A percentile compares a stretch with the other conserved stretches of the same genome.
Conservation (phyloP, 495 filamentous ascomycete genomes). For the Pseudomonodictys pantanalensis region DNA sequence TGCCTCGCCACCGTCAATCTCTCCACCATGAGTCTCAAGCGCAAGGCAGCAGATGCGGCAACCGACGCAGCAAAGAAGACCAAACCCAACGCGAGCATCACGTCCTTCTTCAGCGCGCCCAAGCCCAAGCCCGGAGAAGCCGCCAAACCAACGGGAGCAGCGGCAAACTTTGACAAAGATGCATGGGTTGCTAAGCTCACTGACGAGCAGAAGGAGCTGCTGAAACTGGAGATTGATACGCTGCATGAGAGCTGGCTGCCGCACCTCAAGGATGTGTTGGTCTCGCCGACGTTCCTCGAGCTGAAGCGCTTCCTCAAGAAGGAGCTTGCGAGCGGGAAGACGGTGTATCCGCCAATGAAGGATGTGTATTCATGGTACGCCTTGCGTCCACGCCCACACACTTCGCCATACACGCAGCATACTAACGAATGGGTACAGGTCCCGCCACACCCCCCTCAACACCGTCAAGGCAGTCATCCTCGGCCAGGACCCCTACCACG, state of each 20-base stretch:
- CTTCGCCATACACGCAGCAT: neutral
- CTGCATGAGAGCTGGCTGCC: conserved; percentile 87
- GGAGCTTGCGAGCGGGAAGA: conserved; percentile 69
- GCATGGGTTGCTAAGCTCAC: conserved; percentile 80
- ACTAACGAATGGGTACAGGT: conserved; percentile 53
- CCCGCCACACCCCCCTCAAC: conserved; percentile 81
- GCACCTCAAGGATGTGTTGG: conserved; percentile 78
- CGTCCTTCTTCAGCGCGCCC: conserved; percentile 62
- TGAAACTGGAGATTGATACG: conserved; percentile 87
- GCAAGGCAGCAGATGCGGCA: conserved; percentile 58
- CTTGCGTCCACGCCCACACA: neutral
- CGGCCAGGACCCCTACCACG: conserved; percentile 97
- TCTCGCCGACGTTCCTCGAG: conserved; percentile 72
- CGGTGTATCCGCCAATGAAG: conserved; percentile 76
- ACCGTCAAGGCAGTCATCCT: conserved; percentile 85
- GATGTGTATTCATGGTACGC: conserved; percentile 95
- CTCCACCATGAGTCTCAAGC: conserved; percentile 56
- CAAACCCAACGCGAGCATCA: conserved; percentile 63
- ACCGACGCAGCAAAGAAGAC: conserved; percentile 63
- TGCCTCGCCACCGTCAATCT: neutral
- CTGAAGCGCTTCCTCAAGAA: conserved; percentile 82
- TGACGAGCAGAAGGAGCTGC: conserved; percentile 73
- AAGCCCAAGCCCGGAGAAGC: conserved; percentile 41
- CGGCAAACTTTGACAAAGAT: conserved; percentile 73
- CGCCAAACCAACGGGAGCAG: conserved; percentile 36